Conservation (phyloP, 352 stramenopile species). For the Phytophthora hibernalis region DNA sequence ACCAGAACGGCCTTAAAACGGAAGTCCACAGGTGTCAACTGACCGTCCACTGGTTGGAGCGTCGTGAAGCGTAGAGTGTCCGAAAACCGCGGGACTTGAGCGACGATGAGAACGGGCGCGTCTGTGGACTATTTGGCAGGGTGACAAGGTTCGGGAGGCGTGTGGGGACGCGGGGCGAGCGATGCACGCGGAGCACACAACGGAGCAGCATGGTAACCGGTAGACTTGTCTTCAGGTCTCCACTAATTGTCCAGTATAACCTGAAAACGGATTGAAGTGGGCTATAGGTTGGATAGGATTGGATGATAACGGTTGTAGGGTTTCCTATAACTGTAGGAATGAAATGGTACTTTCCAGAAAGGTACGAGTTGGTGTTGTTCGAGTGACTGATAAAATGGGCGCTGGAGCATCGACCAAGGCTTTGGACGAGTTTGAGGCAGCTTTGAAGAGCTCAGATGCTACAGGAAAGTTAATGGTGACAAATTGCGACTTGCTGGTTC, state of each 20-base stretch:
- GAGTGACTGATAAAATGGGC: constrained; percentile 24
- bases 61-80: constrained; percentile 52
- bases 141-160: neutral
- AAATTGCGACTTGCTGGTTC: constrained; percentile 45
- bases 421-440: constrained; percentile 48
- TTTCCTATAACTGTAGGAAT: too few relatives aligned
- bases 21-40: constrained; percentile 48
- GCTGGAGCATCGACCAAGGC: constrained; percentile 46
- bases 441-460: constrained; percentile 22
- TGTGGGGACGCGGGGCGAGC: neutral
- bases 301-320: too few relatives aligned
- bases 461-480: constrained; percentile 38
- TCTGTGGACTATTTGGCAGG: neutral
- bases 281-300: too few relatives aligned
- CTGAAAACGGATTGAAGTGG: too few relatives aligned
- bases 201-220: constrained; percentile 5
- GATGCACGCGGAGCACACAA: constrained; percentile 7
- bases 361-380: too few relatives aligned
- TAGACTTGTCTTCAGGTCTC: too few relatives aligned
- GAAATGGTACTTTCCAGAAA: too few relatives aligned
- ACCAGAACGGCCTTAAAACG: constrained; percentile 59
- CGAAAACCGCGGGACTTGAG: constrained; percentile 43
- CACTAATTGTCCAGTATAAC: too few relatives aligned
- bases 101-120: constrained; percentile 16
- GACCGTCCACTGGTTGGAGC: constrained; percentile 39